Evolutionary conservation across 257 asterid genomes (phyloP), one percentile per base, ranked within the genome.

Genomic region (Knoxia roxburghii): DNA sequence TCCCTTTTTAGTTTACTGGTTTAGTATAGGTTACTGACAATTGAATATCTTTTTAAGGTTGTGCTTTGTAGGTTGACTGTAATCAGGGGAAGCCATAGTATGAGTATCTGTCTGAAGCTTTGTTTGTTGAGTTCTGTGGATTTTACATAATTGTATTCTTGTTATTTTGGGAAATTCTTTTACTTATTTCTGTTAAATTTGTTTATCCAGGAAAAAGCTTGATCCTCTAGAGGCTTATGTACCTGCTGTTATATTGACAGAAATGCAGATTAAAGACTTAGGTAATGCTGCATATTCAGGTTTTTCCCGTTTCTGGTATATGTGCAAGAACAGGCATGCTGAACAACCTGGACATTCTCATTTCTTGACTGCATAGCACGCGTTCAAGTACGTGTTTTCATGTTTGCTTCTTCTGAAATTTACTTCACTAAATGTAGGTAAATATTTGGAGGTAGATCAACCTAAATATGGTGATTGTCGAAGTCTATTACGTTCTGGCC

Each of bases 221-320:
- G 99, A 93, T 72, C 99, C 99, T 1, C 81, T 93, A 5, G 99
- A 88, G 75, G 73, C 96, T 64, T 93, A 93, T 72, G 69, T 93
- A 77, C 99, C 99, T 15, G 95, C 97, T 72, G 90, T 93, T 75
- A 74, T 90, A 69, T 68, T 93, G 80, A 85, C 97, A 11, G 95
- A 77, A 87, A 33, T 88, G 83, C 97, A 93, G 82, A 93, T 93
- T 69, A 82, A 81, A 79, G 97, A 93, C 77, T 69, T 93, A 78
- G 99, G 99, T 93, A 78, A 79, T 56, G 17, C 68, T 35, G 2
- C 52, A 69, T 66, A 63, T 39, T 43, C 55, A 3, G 17, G 50
- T 37, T 35, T 40, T 12, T 53, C 43, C 50, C 30, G 27, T 29
- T 48, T 45, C 49, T 26, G 26, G 62, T 27, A 14, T 57, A 57